Evolutionary conservation across 176 grass and related monocot genomes (phyloP).

Genomic region (Rhynchospora breviuscula): DNA sequence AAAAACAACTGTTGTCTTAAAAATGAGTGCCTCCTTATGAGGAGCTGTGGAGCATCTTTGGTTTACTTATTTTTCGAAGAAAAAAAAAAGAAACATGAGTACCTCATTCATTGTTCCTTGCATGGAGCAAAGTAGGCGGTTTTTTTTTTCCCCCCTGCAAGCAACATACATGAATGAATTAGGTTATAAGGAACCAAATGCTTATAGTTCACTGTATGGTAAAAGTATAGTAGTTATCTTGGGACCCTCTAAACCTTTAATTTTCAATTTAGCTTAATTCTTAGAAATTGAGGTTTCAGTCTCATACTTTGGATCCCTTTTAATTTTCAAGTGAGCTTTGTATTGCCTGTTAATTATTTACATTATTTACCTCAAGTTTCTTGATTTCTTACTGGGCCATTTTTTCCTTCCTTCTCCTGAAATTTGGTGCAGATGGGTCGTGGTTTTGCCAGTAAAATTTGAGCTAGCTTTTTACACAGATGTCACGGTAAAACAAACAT

Average conservation of each 20-base stretch:
- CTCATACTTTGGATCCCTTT: background rate
- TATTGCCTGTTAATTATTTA: background rate
- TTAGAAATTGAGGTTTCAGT: background rate
- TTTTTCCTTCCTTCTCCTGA: background rate
- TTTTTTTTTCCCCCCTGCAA: background rate
- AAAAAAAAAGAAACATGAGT: no score
- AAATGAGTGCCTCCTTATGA: background rate
- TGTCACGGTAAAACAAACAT: conserved; percentile 37
- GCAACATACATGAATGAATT: background rate
- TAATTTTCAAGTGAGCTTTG: background rate
- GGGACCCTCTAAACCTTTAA: background rate
- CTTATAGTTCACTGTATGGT: background rate
- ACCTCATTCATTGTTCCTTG: background rate
- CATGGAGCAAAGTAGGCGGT: background rate
- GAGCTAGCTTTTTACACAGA: conserved; percentile 84
- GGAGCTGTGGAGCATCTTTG: no score
- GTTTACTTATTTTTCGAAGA: no score
- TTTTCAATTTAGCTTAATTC: background rate
- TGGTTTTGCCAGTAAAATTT: conserved; percentile 69
- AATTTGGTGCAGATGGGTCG: conserved; percentile 63
- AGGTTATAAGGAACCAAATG: background rate
- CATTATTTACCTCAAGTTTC: background rate
- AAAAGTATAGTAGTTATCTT: no score
- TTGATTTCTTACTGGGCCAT: background rate
- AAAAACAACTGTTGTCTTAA: background rate